A percentile compares a stretch with the other conserved stretches of the same genome.
Evolutionary conservation across 495 filamentous ascomycete genomes (phyloP).

Genomic region (Evansstolkia leycettana): DNA sequence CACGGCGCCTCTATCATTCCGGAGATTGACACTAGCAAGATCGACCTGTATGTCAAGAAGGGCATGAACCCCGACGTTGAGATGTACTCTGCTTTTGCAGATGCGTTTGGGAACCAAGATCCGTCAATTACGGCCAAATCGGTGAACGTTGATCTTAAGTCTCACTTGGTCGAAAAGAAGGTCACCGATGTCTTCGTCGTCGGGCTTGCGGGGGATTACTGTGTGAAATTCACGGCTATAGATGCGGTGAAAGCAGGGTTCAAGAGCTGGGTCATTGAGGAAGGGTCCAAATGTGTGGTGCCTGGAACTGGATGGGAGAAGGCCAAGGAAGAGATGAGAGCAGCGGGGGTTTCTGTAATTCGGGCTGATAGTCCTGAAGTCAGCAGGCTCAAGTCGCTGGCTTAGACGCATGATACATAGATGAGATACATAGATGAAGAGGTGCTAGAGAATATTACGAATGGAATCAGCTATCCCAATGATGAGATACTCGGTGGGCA

Average conservation of each 20-base stretch:
- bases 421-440: too few relatives aligned
- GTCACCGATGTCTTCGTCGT: conserved; percentile 72
- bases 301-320: conserved; percentile 40
- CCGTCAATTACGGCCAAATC: conserved; percentile 24
- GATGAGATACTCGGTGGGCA: too few relatives aligned
- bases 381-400: conserved; percentile 18
- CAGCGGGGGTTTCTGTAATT: conserved; percentile 40
- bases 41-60: conserved; percentile 64
- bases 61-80: conserved; percentile 62
- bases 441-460: too few relatives aligned
- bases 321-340: conserved; percentile 42
- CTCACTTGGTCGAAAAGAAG: conserved; percentile 37
- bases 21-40: conserved; percentile 48
- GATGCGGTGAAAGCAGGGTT: conserved; percentile 72
- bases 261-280: conserved; percentile 60
- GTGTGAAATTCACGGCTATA: conserved; percentile 68
- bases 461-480: too few relatives aligned
- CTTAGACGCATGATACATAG: too few relatives aligned
- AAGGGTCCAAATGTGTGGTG: conserved; percentile 64
- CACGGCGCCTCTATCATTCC: conserved; percentile 62
- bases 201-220: conserved; percentile 81
- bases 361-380: conserved; percentile 34
- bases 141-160: conserved; percentile 47
- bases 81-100: conserved; percentile 85
- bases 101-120: conserved; percentile 50